Evolutionary conservation across 108 stramenopile species (phyloP).

Genomic region (Conticribra guillardii): DNA sequence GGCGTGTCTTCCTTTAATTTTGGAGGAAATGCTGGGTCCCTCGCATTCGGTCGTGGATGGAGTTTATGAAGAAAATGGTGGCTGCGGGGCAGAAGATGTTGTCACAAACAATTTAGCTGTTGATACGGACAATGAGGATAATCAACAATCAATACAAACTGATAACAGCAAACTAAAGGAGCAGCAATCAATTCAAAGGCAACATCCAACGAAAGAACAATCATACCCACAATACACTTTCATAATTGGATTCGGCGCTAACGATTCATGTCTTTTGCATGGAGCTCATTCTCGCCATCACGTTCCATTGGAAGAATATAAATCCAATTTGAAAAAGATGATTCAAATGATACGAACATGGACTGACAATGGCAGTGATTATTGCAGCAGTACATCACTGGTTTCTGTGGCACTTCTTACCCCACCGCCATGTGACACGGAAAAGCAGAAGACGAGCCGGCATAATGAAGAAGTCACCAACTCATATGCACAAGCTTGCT

Average conservation of each 20-base stretch:
- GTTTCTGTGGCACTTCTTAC: conserved; percentile 64
- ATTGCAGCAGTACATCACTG: too few species aligned
- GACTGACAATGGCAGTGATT: too few species aligned
- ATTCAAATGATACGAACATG: conserved; percentile 44
- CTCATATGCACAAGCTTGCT: conserved; percentile 59
- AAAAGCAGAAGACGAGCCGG: conserved; percentile 63
- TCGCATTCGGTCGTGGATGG: neutral
- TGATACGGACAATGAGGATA: too few species aligned
- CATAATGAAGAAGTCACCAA: conserved; percentile 59
- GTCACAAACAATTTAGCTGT: neutral
- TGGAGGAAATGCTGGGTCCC: conserved; percentile 34
- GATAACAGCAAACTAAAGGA: neutral
- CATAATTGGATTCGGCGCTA: conserved; percentile 72
- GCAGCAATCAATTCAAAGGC: neutral
- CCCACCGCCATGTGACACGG: conserved; percentile 75
- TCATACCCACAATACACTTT: conserved; percentile 37
- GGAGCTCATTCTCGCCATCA: conserved; percentile 57
- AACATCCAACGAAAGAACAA: conserved; percentile 6
- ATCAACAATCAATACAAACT: neutral
- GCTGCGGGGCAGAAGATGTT: too few species aligned
- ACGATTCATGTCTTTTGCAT: conserved; percentile 58
- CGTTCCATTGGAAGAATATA: conserved; percentile 68
- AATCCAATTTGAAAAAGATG: conserved; percentile 65
- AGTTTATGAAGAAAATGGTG: too few species aligned
- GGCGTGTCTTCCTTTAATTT: conserved; percentile 29